Conservation (phyloP, 2,329 filamentous ascomycete species). For the Aspergillus brasiliensis region DNA sequence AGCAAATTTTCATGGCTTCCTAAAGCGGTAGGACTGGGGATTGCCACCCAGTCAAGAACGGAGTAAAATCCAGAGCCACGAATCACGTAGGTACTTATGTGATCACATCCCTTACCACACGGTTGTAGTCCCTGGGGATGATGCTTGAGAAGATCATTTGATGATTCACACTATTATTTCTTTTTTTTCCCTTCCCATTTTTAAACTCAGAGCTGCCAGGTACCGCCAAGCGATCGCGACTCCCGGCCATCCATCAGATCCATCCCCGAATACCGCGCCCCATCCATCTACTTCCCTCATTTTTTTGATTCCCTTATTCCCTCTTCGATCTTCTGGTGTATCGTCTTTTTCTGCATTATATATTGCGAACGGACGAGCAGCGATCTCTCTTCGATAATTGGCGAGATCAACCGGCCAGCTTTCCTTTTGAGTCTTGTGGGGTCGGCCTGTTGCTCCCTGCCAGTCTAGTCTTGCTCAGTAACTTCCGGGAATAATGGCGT, state of each 20-base stretch:
- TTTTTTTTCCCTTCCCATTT: too few species aligned
- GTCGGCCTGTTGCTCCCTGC: background rate
- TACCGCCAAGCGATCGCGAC: background rate
- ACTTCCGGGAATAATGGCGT: conserved; percentile 13
- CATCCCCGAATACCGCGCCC: background rate
- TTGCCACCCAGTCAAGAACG: too few species aligned
- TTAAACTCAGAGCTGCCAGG: background rate
- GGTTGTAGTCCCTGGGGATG: too few species aligned
- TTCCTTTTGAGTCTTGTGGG: background rate
- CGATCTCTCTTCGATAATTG: background rate
- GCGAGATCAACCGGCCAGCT: background rate
- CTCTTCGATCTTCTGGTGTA: background rate
- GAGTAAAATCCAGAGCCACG: too few species aligned
- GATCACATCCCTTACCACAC: too few species aligned
- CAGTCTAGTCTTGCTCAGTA: background rate
- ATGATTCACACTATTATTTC: too few species aligned
- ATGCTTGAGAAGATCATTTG: too few species aligned
- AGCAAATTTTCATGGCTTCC: too few species aligned
- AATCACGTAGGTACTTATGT: too few species aligned
- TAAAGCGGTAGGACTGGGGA: too few species aligned
- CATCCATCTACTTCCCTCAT: background rate
- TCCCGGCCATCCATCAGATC: background rate
- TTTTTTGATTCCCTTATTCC: background rate
- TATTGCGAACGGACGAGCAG: background rate
- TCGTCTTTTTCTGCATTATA: background rate